Evolutionary conservation across 2,329 filamentous ascomycete genomes (phyloP).

Genomic region (Fusarium coffeatum): DNA sequence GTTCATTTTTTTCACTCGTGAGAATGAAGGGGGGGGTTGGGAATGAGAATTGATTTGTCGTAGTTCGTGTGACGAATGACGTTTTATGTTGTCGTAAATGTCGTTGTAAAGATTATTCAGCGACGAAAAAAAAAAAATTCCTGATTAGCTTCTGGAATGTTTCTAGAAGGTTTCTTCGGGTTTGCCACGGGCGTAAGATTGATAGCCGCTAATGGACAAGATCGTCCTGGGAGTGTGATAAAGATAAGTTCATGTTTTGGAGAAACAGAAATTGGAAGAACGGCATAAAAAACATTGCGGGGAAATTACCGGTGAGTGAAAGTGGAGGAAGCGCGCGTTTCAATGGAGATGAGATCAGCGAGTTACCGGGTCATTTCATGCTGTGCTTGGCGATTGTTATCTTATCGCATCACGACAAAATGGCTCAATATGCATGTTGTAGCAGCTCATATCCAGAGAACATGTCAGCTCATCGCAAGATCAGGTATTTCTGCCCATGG

Average conservation of each 20-base stretch:
- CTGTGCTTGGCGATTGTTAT: not conserved
- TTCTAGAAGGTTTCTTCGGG: constrained; percentile 27
- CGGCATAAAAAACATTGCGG: not conserved
- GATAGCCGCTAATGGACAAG: not conserved
- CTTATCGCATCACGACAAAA: not conserved
- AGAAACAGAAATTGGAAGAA: not conserved
- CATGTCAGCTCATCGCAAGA: not conserved
- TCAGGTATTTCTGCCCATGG: constrained; percentile 1
- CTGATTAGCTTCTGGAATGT: constrained; percentile 17
- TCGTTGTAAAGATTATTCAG: constrained; percentile 16
- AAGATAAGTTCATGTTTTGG: not conserved
- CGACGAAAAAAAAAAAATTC: not conserved
- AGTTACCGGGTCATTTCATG: not conserved
- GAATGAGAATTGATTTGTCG: not conserved
- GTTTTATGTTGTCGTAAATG: not conserved
- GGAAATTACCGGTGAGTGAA: not conserved
- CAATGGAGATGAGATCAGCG: not conserved
- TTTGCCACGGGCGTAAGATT: constrained; percentile 1
- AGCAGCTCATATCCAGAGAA: fast-evolving
- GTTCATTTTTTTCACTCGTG: not conserved
- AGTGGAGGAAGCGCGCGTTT: not conserved
- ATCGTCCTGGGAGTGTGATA: not conserved
- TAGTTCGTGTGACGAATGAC: not conserved
- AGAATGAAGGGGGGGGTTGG: not conserved
- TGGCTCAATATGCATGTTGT: not conserved